phyloP scores from a whole-genome alignment of 352 stramenopile species.

The Globisporangium spiculum region DNA sequence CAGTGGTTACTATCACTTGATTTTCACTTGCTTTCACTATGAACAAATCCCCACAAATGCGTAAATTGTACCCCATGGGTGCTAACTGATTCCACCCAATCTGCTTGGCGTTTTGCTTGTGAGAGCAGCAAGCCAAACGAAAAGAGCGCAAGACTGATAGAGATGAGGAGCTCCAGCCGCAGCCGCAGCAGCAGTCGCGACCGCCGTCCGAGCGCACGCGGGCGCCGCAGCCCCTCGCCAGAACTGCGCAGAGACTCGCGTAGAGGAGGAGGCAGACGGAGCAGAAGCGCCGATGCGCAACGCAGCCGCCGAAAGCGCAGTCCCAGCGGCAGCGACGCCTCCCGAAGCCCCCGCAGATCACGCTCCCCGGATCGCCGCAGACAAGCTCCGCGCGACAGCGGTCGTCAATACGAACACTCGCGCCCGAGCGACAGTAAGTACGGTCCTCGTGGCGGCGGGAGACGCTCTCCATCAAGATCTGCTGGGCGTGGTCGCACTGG shows the following conservation, averaged over 20 bases:
- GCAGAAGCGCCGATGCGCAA: slow-evolving; percentile 22
- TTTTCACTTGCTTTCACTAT: background rate
- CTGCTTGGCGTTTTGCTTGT: background rate
- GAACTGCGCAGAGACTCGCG: slow-evolving; percentile 6
- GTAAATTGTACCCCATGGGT: background rate
- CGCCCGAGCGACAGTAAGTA: slow-evolving; percentile 15
- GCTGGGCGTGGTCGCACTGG: slow-evolving; percentile 17
- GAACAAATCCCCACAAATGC: background rate
- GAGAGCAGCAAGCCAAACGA: background rate
- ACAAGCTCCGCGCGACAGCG: slow-evolving; percentile 3
- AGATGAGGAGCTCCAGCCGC: slow-evolving; percentile 18
- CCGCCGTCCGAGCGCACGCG: slow-evolving; percentile 12
- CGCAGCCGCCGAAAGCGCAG: slow-evolving; percentile 20
- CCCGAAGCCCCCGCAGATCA: slow-evolving; percentile 9
- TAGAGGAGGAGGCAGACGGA: background rate
- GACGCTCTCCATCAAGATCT: slow-evolving; percentile 5
- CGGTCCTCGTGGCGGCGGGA: slow-evolving; percentile 8
- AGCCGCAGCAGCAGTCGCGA: slow-evolving; percentile 18
- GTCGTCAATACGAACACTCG: background rate
- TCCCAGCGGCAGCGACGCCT: slow-evolving; percentile 15
- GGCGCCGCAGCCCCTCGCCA: slow-evolving; percentile 11
- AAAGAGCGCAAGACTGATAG: background rate
- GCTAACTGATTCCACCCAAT: background rate
- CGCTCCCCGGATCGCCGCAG: slow-evolving; percentile 15
- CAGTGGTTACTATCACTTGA: background rate